Conservation (phyloP, 2,329 filamentous ascomycete species). For the Colletotrichum sp. region DNA sequence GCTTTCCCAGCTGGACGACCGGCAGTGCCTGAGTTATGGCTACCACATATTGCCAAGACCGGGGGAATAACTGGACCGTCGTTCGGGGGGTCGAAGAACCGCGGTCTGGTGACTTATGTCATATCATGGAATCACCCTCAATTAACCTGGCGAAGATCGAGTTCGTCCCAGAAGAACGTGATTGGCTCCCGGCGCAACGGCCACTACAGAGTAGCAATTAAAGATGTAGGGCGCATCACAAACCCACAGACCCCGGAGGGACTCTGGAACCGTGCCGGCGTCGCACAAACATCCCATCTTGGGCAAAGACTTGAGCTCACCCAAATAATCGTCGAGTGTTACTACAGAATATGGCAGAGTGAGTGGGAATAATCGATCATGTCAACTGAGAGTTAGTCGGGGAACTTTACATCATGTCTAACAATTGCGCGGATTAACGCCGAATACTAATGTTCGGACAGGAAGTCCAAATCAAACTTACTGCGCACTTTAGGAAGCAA, state of each 20-base stretch:
- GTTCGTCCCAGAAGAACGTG: not conserved
- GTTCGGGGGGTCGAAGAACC: not conserved
- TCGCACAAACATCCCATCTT: constrained; percentile 18
- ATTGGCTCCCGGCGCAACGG: not conserved
- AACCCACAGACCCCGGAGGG: constrained; percentile 16
- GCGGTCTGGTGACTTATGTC: not conserved
- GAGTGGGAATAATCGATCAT: not conserved
- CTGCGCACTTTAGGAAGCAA: not conserved
- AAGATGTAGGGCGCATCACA: not conserved
- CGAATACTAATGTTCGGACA: no score
- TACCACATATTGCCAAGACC: not conserved
- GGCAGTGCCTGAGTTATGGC: not conserved
- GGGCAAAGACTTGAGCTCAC: not conserved
- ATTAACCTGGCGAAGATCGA: not conserved
- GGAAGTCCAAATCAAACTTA: not conserved
- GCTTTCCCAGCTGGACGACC: not conserved
- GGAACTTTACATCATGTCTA: not conserved
- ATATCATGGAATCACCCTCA: not conserved
- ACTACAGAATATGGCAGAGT: not conserved
- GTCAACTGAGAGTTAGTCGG: not conserved
- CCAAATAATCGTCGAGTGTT: not conserved
- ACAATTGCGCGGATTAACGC: not conserved
- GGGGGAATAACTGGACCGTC: not conserved
- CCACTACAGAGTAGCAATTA: not conserved
- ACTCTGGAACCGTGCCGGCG: constrained; percentile 17